Evolutionary conservation across 345 rosid genomes (phyloP).

Genomic region (Laguncularia racemosa): DNA sequence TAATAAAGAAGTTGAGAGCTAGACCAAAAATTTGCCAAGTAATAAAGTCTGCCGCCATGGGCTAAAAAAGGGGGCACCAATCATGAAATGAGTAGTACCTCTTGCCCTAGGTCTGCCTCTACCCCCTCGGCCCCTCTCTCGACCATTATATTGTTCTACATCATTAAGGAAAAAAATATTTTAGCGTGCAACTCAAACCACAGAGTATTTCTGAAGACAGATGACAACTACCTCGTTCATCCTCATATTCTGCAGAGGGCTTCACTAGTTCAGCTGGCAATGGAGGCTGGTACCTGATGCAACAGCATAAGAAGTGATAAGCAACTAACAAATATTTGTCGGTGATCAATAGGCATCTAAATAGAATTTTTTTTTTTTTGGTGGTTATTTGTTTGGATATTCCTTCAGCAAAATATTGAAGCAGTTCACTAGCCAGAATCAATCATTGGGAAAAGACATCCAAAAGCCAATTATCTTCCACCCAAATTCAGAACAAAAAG

Average conservation of each 20-base stretch:
- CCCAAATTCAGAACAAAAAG: too few relatives aligned
- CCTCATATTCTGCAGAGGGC: slow-evolving; percentile 16
- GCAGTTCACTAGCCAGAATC: too few relatives aligned
- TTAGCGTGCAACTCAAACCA: background rate
- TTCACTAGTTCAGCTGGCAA: slow-evolving; percentile 35
- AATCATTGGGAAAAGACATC: too few relatives aligned
- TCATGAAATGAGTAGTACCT: background rate
- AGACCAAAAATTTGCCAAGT: too few relatives aligned
- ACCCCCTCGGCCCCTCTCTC: slow-evolving; percentile 9
- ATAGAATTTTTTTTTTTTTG: too few relatives aligned
- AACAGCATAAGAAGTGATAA: background rate
- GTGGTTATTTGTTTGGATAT: too few relatives aligned
- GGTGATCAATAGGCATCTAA: too few relatives aligned
- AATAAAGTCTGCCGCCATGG: too few relatives aligned
- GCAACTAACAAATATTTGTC: too few relatives aligned
- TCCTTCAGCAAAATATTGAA: too few relatives aligned
- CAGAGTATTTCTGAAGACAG: background rate
- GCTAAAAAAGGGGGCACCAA: background rate
- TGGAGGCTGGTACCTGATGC: slow-evolving; percentile 39
- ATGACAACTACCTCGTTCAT: slow-evolving; percentile 21
- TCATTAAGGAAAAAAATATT: slow-evolving; percentile 5
- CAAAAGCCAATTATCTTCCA: too few relatives aligned
- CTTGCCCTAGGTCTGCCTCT: slow-evolving; percentile 15
- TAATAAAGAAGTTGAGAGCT: too few relatives aligned
- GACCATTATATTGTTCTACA: slow-evolving; percentile 15